A percentile compares a stretch with the other conserved stretches of the same genome.
Conservation (phyloP, 805 yeast species). For the Ogataea paraovalis region DNA sequence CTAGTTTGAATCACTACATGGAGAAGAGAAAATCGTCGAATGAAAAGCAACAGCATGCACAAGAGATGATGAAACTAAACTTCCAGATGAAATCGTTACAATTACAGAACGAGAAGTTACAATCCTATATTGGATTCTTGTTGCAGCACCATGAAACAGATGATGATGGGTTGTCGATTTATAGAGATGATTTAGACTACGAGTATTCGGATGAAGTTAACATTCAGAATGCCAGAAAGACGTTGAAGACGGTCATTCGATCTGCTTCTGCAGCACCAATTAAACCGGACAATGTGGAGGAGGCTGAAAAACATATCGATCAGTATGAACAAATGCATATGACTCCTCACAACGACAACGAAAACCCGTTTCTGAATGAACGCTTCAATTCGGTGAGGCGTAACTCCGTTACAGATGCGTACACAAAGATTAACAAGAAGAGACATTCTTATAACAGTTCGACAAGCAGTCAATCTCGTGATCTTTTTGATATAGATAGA, state of each 20-base stretch:
- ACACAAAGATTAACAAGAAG: slow-evolving; percentile 4
- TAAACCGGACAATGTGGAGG: slow-evolving; percentile 14
- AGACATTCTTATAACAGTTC: slow-evolving; percentile 16
- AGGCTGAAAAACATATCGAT: too few species aligned
- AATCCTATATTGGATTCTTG: slow-evolving; percentile 55
- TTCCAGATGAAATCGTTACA: slow-evolving; percentile 52
- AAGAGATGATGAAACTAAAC: slow-evolving; percentile 47
- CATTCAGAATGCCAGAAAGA: slow-evolving; percentile 44
- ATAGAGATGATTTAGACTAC: slow-evolving; percentile 21
- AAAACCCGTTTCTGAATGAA: not conserved
- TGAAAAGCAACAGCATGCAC: slow-evolving; percentile 30
- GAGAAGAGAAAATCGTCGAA: slow-evolving; percentile 24
- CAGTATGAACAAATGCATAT: not conserved
- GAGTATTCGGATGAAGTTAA: slow-evolving; percentile 54
- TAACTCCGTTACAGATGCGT: not conserved
- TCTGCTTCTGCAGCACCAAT: slow-evolving; percentile 33
- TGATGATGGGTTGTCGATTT: slow-evolving; percentile 21
- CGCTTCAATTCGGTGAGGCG: not conserved
- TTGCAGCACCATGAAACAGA: slow-evolving; percentile 37
- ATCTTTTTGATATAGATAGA: slow-evolving; percentile 9
- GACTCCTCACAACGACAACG: not conserved
- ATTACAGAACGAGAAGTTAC: slow-evolving; percentile 52
- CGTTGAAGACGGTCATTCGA: slow-evolving; percentile 33
- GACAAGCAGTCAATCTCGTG: slow-evolving; percentile 13
- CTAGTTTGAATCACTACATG: slow-evolving; percentile 21